Evolutionary conservation across 768 basidiomycete genomes (phyloP).

Genomic region (Leucosporidium creatinivorum): DNA sequence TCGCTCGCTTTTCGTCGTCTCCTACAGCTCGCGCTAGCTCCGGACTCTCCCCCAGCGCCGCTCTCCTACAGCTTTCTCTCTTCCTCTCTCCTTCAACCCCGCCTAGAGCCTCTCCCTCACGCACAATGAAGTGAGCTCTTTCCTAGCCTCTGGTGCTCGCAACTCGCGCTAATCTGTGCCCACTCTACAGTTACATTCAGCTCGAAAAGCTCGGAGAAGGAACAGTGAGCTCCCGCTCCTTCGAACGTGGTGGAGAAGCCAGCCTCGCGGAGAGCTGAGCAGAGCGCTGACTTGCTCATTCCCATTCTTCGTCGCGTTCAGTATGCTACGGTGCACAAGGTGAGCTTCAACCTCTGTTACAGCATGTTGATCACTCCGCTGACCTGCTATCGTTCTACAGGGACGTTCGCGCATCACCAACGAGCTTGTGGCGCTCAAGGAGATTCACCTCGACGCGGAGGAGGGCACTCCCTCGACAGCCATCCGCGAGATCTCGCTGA

Average conservation of each 20-base stretch:
- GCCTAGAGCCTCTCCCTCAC: too few relatives aligned
- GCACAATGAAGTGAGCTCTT: too few relatives aligned
- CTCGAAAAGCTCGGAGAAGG: slow-evolving; percentile 49
- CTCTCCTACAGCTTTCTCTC: too few relatives aligned
- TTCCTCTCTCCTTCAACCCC: too few relatives aligned
- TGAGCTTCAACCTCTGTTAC: slow-evolving; percentile 15
- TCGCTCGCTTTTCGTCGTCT: too few relatives aligned
- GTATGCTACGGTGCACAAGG: slow-evolving; percentile 48
- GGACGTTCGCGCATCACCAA: slow-evolving; percentile 96
- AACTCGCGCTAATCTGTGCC: too few relatives aligned
- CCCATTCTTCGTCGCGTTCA: slow-evolving; percentile 34
- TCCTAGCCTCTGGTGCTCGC: too few relatives aligned
- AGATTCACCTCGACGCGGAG: slow-evolving; percentile 98
- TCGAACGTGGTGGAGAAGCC: background rate
- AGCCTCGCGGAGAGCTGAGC: background rate
- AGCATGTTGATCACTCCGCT: too few relatives aligned
- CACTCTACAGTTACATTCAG: slow-evolving; percentile 51
- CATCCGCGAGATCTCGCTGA: slow-evolving; percentile 95
- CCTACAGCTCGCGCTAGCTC: too few relatives aligned
- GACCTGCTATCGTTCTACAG: slow-evolving; percentile 42
- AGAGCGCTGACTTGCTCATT: slow-evolving; percentile 4
- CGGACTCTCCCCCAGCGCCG: too few relatives aligned
- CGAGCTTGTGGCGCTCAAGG: slow-evolving; percentile 95
- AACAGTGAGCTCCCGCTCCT: slow-evolving; percentile 26
- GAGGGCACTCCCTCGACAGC: slow-evolving; percentile 98